These are phyloP conservation scores for Haplosporangium gracile DNA, from an alignment of 192 early-diverging fungal species.

Conservation along the genomic window DNA sequence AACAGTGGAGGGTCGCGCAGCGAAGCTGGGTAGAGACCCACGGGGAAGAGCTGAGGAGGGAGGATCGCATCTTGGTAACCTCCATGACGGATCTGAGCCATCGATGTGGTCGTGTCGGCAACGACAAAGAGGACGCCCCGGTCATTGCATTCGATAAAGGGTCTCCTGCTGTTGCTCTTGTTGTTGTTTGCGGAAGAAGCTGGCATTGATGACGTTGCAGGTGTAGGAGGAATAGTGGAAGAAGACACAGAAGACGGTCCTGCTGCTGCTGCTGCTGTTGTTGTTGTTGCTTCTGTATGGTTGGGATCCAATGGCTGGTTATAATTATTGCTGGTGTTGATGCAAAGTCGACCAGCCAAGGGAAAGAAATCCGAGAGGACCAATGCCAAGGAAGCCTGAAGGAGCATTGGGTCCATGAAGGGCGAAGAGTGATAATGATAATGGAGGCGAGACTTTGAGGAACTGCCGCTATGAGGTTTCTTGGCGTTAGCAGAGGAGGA, in stretches of 20 bases:
- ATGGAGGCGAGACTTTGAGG: slow-evolving; percentile 34
- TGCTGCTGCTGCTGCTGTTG: not conserved
- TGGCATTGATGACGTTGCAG: not conserved
- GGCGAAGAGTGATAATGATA: slow-evolving; percentile 41
- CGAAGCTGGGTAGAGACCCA: slow-evolving; percentile 50
- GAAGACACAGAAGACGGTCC: not conserved
- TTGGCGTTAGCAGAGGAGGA: not conserved
- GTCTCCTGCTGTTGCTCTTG: slow-evolving; percentile 3
- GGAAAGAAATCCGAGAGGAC: slow-evolving; percentile 51
- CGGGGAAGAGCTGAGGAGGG: slow-evolving; percentile 48
- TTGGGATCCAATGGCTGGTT: not conserved
- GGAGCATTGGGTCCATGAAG: slow-evolving; percentile 54
- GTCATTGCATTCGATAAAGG: slow-evolving; percentile 53
- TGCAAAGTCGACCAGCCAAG: slow-evolving; percentile 42
- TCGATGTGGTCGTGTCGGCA: slow-evolving; percentile 29
- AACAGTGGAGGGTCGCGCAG: slow-evolving; percentile 48
- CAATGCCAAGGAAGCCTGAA: slow-evolving; percentile 53
- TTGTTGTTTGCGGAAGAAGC: not conserved
- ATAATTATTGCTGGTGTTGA: slow-evolving; percentile 3
- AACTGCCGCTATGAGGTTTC: slow-evolving; percentile 1
- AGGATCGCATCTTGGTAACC: slow-evolving; percentile 42
- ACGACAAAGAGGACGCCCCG: slow-evolving; percentile 52
- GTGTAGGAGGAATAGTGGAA: not conserved
- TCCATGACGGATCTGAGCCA: slow-evolving; percentile 39
- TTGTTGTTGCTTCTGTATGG: not conserved